Base-by-base conservation (phyloP, 495 filamentous ascomycete genomes). In the Durotheca rogersii region DNA sequence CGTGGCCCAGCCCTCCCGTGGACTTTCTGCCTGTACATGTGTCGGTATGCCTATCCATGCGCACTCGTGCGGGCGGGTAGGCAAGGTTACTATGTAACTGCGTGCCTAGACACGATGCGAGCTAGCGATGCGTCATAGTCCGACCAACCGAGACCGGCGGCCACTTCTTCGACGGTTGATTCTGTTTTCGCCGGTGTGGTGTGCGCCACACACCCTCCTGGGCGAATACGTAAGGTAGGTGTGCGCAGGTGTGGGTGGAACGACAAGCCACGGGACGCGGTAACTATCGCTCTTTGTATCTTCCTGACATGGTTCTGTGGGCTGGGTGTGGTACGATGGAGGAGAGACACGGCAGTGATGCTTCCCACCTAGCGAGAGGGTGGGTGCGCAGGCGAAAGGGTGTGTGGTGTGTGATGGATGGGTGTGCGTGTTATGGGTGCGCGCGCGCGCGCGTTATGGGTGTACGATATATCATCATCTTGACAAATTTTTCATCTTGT, bases 251-350 rank as follows among this genome's bases (percentile, higher is more conserved):
- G 47, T 47, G 56, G 10, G 45, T 53, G 45, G 27, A 46, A 35
- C 45, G 46, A 36, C 56, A 59, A 58, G 56, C 56, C 56, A 59
- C 56, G 56, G 44, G 56, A 53, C 56, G 23, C n/a, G n/a, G n/a
- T n/a, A n/a, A n/a, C n/a, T 9, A 20, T 6, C 32, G 34, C 41
- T 31, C 19, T 31, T n/a, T 30, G n/a, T 40, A 16, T 6, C 25
- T 32, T 17, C 23, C 30, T 32, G 30, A 39, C 35, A n/a, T n/a
- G n/a, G 45, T 59, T 27, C 23, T 9, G 23, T 27, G 56, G 56
- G 56, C 53, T 59, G 56, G 49, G 56, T 53, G 45, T 57, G 38
- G 46, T 53, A 33, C 12, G 38, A 23, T 35, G 30, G 33, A 9
- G 25, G 7, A n/a, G 2, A 35, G 19, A n/a, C n/a, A n/a, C 34